These are phyloP conservation scores for Coemansia sp. DNA, from an alignment of 192 early-diverging fungal species.

Conservation along the genomic window DNA sequence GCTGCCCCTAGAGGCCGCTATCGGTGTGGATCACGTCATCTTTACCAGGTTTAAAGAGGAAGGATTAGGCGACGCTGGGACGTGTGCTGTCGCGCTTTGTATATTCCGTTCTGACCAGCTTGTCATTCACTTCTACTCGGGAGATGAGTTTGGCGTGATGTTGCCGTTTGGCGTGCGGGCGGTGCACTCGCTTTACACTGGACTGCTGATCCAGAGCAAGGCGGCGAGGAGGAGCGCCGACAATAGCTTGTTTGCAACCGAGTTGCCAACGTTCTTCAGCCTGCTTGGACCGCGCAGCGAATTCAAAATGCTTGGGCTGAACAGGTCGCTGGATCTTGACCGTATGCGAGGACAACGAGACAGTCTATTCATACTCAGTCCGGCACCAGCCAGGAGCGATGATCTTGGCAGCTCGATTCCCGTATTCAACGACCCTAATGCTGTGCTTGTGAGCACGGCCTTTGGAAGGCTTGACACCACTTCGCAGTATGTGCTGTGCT, in stretches of 20 bases:
- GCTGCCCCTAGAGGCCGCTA: neutral
- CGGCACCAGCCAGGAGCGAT: slow-evolving; percentile 18
- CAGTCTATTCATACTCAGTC: slow-evolving; percentile 26
- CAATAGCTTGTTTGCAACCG: slow-evolving; percentile 11
- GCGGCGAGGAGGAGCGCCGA: slow-evolving; percentile 11
- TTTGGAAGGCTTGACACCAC: slow-evolving; percentile 4
- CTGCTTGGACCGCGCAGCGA: slow-evolving; percentile 38
- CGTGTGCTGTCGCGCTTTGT: slow-evolving; percentile 34
- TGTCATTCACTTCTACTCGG: slow-evolving; percentile 30
- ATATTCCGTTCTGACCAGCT: slow-evolving; percentile 38
- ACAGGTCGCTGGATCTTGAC: slow-evolving; percentile 22
- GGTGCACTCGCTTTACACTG: slow-evolving; percentile 32
- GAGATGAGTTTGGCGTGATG: slow-evolving; percentile 28
- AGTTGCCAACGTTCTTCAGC: slow-evolving; percentile 41
- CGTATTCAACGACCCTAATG: slow-evolving; percentile 34
- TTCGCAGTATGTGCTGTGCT: slow-evolving; percentile 47
- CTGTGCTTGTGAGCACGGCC: slow-evolving; percentile 24
- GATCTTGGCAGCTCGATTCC: slow-evolving; percentile 8
- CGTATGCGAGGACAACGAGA: slow-evolving; percentile 3
- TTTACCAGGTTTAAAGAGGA: slow-evolving; percentile 35
- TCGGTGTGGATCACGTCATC: slow-evolving; percentile 12
- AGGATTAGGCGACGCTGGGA: neutral
- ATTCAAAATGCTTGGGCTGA: slow-evolving; percentile 48
- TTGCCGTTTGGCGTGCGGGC: slow-evolving; percentile 40
- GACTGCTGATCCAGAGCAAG: slow-evolving; percentile 41